Base-by-base conservation (phyloP, 192 early-diverging fungal genomes). In the Gaertneriomyces semiglobifer region DNA sequence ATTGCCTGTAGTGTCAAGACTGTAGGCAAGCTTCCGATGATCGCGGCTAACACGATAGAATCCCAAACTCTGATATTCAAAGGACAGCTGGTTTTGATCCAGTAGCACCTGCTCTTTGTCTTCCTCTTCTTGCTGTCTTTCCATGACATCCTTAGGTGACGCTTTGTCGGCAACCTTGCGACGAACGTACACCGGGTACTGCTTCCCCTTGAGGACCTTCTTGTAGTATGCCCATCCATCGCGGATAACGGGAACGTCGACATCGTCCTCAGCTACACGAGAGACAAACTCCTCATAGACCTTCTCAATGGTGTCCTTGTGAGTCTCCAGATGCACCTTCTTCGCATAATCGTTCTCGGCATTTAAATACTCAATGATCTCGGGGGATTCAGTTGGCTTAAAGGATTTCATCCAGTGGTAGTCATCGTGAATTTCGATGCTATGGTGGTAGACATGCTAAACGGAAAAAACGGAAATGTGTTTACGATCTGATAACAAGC, bases 371-470 rank as follows among this genome's bases (percentile, higher is more conserved):
- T 74, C 68, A 38, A 82, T 73, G 62, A 82, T 71, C 11, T 70
- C 74, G 38, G 70, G 63, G 12, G 56, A 47, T 53, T 78, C 76
- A 39, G 47, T 44, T 54, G 69, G 51, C 63, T 62, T 71, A 53
- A 68, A 56, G 60, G 80, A 78, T 57, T 80, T 82, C 42, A 82
- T 10, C 81, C 81, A 82, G 62, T 82, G 81, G 63, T 78, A 82
- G 45, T 43, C 20, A 62, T 82, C 81, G 20, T 43, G 43, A 14
- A 18, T 44, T 25, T 63, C 44, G n/a, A 56, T 41, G 38, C 19
- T 33, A 58, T 12, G 33, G 19, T n/a, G 46, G 44, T 70, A 69
- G 14, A 61, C 9, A 19, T 69, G 67, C 67, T 61, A 44, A 48
- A 2, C 12, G 7, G 40, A 6, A 9, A 12, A 20, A 20, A n/a